Percentiles rank a stretch among this genome's conserved stretches.
Evolutionary conservation across 352 stramenopile species (phyloP).

Genomic region (Phytophthora ramorum): DNA sequence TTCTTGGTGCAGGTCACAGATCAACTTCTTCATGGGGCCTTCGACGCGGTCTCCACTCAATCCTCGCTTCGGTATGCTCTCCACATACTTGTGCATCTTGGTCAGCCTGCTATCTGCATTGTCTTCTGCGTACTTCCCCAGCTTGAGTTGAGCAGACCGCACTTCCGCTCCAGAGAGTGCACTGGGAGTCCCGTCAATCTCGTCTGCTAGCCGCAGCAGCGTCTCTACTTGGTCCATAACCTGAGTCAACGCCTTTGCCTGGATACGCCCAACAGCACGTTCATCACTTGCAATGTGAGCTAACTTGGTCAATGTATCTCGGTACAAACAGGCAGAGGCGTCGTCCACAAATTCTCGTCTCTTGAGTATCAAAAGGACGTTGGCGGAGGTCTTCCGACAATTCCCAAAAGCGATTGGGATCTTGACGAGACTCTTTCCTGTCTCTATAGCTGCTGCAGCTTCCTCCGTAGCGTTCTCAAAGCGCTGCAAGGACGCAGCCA

Average conservation of each 20-base stretch:
- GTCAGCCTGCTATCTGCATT: not conserved
- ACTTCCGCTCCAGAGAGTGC: not conserved
- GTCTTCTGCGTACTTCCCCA: not conserved
- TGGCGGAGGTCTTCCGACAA: not conserved
- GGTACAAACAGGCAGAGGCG: not conserved
- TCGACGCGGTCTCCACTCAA: not conserved
- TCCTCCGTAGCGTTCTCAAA: not conserved
- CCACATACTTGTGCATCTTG: constrained; percentile 1
- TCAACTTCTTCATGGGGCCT: not conserved
- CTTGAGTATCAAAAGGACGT: not conserved
- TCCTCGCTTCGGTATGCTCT: not conserved
- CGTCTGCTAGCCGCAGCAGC: not conserved
- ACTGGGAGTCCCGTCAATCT: not conserved
- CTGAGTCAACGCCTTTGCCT: not conserved
- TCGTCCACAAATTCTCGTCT: not conserved
- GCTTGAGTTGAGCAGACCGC: not conserved
- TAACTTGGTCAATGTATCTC: not conserved
- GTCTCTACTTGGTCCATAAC: not conserved
- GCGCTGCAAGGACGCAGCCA: not conserved
- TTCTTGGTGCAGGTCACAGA: not conserved
- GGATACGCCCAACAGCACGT: not conserved
- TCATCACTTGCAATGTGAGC: not conserved
- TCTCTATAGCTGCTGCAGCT: not conserved
- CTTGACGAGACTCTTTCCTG: too few species aligned
- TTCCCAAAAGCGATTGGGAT: not conserved